Conservation (phyloP, 306 rosid genomes). For the Malus sylvestris region DNA sequence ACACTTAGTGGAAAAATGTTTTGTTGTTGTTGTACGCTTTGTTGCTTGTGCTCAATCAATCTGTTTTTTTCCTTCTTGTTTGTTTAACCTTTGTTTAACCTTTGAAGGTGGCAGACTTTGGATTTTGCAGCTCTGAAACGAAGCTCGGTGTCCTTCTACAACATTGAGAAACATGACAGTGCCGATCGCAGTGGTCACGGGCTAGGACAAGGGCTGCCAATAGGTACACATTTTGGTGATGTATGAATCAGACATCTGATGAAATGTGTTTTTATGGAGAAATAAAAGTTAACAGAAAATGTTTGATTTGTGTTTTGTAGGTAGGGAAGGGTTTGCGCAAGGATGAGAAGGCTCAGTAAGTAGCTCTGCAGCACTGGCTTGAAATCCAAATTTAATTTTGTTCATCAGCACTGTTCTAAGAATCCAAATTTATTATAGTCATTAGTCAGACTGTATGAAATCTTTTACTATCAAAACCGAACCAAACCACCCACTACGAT, state of each 20-base stretch:
- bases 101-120: slow-evolving; percentile 48
- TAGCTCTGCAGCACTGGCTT: slow-evolving; percentile 54
- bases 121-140: slow-evolving; percentile 39
- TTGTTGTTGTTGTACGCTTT: too few relatives aligned
- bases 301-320: slow-evolving; percentile 13
- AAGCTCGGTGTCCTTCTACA: slow-evolving; percentile 43
- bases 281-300: not conserved
- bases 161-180: slow-evolving; percentile 37
- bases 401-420: not conserved
- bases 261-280: not conserved
- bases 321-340: slow-evolving; percentile 43
- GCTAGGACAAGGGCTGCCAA: slow-evolving; percentile 44
- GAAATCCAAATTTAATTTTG: slow-evolving; percentile 5
- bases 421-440: not conserved
- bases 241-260: not conserved
- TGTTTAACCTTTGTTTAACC: not conserved
- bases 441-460: too few relatives aligned
- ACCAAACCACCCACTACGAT: not conserved
- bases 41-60: not conserved
- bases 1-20: too few relatives aligned
- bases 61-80: not conserved
- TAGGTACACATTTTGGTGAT: slow-evolving; percentile 14
- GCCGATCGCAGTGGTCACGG: slow-evolving; percentile 37
- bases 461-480: not conserved
- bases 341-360: slow-evolving; percentile 49